Evolutionary conservation across 2,329 filamentous ascomycete genomes (phyloP).

Genomic region (Stenocarpella maydis): DNA sequence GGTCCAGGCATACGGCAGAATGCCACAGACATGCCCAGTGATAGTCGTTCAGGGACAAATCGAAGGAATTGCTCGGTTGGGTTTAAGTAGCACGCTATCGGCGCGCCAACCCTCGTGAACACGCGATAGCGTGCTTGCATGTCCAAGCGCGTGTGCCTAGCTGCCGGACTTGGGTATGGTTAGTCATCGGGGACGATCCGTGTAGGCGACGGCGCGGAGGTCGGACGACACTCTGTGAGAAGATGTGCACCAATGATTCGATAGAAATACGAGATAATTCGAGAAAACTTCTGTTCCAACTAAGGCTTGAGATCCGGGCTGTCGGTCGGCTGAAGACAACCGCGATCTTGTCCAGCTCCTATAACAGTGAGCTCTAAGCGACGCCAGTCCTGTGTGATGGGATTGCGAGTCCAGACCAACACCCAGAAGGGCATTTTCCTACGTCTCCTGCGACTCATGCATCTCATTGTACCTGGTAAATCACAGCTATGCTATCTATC

Average conservation of each 20-base stretch:
- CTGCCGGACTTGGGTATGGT: not conserved
- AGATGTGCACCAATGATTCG: not conserved
- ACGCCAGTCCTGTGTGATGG: not conserved
- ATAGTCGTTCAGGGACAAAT: not conserved
- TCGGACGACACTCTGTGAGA: not conserved
- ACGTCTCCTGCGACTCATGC: not conserved
- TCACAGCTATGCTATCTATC: not conserved
- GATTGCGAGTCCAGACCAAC: not conserved
- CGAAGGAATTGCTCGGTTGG: not conserved
- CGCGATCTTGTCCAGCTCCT: not conserved
- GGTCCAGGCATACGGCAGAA: conserved; percentile 11
- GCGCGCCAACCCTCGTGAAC: not conserved
- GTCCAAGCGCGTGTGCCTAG: not conserved
- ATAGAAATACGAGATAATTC: not conserved
- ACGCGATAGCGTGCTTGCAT: not conserved
- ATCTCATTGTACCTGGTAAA: too few species aligned
- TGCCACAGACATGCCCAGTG: not conserved
- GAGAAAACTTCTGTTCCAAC: not conserved
- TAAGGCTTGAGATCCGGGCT: not conserved
- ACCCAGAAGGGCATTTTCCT: not conserved
- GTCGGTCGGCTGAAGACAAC: not conserved
- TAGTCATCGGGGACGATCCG: not conserved
- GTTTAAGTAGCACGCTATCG: not conserved
- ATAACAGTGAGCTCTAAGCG: not conserved
- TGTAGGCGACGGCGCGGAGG: conserved; percentile 2